These are phyloP conservation scores for Yarrowia porcina DNA, from an alignment of 805 yeast genomes.

Conservation along the genomic window DNA sequence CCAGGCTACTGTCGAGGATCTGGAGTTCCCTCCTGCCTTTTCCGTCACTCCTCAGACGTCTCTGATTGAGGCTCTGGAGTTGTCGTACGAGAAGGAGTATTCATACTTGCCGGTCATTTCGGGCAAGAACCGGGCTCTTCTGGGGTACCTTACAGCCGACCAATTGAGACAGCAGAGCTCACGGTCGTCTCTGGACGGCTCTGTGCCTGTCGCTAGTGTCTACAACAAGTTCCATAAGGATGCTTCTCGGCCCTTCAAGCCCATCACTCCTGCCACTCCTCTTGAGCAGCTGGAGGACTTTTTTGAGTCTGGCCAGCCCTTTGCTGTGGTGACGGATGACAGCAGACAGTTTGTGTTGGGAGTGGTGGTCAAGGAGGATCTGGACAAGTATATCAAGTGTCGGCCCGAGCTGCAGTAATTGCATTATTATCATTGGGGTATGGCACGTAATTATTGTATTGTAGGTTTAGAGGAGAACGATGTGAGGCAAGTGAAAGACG, in stretches of 20 bases:
- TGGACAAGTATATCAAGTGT: slow-evolving; percentile 43
- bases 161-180: slow-evolving; percentile 39
- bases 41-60: slow-evolving; percentile 50
- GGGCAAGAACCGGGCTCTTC: slow-evolving; percentile 44
- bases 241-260: slow-evolving; percentile 38
- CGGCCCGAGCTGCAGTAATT: slow-evolving; percentile 39
- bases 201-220: slow-evolving; percentile 38
- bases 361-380: slow-evolving; percentile 53
- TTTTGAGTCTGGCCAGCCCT: slow-evolving; percentile 49
- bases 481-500: no score
- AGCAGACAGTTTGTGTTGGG: slow-evolving; percentile 55
- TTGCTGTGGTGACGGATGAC: slow-evolving; percentile 57
- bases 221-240: slow-evolving; percentile 35
- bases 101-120: slow-evolving; percentile 55
- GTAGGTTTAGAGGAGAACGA: no score
- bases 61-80: slow-evolving; percentile 50
- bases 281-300: slow-evolving; percentile 52
- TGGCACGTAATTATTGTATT: no score
- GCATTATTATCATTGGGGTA: not conserved
- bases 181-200: slow-evolving; percentile 28
- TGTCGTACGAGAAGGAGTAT: slow-evolving; percentile 55
- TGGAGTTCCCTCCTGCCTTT: slow-evolving; percentile 56
- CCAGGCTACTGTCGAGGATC: slow-evolving; percentile 55
- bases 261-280: slow-evolving; percentile 54
- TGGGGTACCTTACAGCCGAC: slow-evolving; percentile 49